Conservation (phyloP, 306 rosid species). For the Cucumis cinereus region DNA sequence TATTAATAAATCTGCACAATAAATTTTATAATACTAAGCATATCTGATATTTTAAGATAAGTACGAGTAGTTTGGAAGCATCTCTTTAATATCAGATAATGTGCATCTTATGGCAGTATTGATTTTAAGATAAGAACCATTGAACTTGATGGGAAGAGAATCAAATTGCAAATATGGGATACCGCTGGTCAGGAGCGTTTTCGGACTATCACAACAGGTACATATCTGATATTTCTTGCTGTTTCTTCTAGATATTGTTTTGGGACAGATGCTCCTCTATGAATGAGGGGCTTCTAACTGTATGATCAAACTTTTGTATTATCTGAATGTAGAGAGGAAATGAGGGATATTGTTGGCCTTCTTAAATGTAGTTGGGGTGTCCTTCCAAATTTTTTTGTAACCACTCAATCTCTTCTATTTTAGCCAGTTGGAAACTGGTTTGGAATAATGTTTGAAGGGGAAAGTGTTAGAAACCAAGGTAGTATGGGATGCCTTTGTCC, state of each 20-base stretch:
- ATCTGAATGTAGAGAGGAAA: neutral
- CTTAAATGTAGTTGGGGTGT: neutral
- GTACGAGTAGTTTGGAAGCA: neutral
- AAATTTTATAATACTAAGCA: too few relatives aligned
- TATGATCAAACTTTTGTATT: neutral
- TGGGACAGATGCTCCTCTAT: neutral
- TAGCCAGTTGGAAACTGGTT: neutral
- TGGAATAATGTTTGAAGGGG: neutral
- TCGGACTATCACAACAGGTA: conserved; percentile 75
- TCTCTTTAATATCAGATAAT: conserved; percentile 3
- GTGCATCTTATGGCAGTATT: conserved; percentile 33
- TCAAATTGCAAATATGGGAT: conserved; percentile 82
- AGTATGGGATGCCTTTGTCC: too few relatives aligned
- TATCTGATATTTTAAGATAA: too few relatives aligned
- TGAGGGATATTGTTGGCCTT: neutral
- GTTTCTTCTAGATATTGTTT: neutral
- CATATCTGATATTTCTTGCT: neutral
- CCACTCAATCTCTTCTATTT: neutral
- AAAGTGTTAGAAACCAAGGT: too few relatives aligned
- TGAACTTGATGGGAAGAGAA: conserved; percentile 66
- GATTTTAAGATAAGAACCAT: conserved; percentile 89
- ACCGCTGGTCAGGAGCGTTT: conserved; percentile 89
- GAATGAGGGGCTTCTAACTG: neutral
- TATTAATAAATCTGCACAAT: neutral
- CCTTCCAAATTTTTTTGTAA: neutral